phyloP scores from a whole-genome alignment of 208 protist genomes.

The Giardia muris region DNA sequence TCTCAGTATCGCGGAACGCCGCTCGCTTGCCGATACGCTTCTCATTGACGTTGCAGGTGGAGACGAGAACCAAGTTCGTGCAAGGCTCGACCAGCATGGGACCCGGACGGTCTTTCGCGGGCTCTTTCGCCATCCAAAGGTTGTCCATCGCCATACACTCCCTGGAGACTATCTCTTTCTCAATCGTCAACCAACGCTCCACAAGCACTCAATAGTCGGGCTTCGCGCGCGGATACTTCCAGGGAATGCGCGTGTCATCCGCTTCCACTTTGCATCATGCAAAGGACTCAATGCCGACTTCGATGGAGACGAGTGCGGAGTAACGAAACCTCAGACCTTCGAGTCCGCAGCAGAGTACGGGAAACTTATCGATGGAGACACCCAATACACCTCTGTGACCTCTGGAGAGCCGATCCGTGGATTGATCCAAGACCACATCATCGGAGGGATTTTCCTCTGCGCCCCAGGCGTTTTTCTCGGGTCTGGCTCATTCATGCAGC shows the following conservation, averaged over 20 bases:
- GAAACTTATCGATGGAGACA: constrained; percentile 70
- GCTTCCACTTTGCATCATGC: constrained; percentile 99
- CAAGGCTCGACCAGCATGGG: neutral
- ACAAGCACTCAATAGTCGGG: constrained; percentile 93
- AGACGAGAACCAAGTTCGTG: neutral
- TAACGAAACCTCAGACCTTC: constrained; percentile 85
- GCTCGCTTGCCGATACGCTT: constrained; percentile 48
- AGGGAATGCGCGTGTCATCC: constrained; percentile 59
- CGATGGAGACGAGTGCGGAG: constrained; percentile 99
- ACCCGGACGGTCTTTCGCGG: neutral
- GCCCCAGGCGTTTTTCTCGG: constrained; percentile 79
- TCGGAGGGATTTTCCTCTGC: constrained; percentile 80
- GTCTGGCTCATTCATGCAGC: constrained; percentile 64
- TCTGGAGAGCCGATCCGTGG: constrained; percentile 89
- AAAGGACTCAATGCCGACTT: constrained; percentile 99
- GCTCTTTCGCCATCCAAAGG: neutral
- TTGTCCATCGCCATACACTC: constrained; percentile 80
- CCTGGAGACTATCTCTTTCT: constrained; percentile 88
- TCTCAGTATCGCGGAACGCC: constrained; percentile 39
- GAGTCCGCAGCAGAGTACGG: constrained; percentile 74
- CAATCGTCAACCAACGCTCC: constrained; percentile 98
- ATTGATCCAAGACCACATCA: constrained; percentile 98
- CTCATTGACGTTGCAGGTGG: neutral
- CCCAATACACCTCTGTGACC: constrained; percentile 70
- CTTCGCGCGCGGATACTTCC: constrained; percentile 55